phyloP scores from a whole-genome alignment of 805 yeast species.

The Saccharomyces paradoxus region DNA sequence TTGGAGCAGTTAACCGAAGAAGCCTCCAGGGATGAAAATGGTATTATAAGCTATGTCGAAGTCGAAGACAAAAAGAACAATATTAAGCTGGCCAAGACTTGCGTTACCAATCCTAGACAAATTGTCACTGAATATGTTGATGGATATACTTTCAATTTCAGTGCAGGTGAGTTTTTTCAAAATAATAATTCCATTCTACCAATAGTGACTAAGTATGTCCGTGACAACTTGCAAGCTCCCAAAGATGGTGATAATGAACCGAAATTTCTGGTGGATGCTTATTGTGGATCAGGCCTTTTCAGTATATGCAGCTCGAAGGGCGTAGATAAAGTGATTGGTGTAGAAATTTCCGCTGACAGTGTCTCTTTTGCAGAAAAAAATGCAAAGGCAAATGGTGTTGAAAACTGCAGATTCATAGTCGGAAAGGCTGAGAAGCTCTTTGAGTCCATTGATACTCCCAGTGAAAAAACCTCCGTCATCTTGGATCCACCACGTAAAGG shows the following conservation, averaged over 20 bases:
- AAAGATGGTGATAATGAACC: conserved; percentile 38
- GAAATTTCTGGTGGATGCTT: conserved; percentile 80
- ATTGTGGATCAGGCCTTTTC: conserved; percentile 93
- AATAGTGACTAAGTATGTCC: conserved; percentile 70
- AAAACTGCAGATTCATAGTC: conserved; percentile 74
- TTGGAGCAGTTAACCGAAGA: conserved; percentile 31
- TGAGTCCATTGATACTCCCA: conserved; percentile 66
- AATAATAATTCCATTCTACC: conserved; percentile 90
- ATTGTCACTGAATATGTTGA: conserved; percentile 69
- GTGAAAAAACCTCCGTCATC: conserved; percentile 73
- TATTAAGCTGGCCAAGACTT: conserved; percentile 46
- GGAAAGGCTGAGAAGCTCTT: conserved; percentile 92
- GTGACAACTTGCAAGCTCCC: conserved; percentile 50
- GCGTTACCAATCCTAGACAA: conserved; percentile 71
- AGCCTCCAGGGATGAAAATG: conserved; percentile 39
- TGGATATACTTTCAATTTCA: conserved; percentile 74
- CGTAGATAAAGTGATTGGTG: conserved; percentile 84
- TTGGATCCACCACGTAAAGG: conserved; percentile 98
- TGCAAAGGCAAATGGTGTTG: conserved; percentile 65
- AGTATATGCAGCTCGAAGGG: conserved; percentile 76
- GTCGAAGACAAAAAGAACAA: conserved; percentile 24
- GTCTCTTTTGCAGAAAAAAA: conserved; percentile 80
- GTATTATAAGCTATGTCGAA: conserved; percentile 34
- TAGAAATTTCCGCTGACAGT: conserved; percentile 86
- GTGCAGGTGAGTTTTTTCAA: conserved; percentile 95